Evolutionary conservation across 257 asterid species (phyloP).

Genomic region (Salvia splendens): DNA sequence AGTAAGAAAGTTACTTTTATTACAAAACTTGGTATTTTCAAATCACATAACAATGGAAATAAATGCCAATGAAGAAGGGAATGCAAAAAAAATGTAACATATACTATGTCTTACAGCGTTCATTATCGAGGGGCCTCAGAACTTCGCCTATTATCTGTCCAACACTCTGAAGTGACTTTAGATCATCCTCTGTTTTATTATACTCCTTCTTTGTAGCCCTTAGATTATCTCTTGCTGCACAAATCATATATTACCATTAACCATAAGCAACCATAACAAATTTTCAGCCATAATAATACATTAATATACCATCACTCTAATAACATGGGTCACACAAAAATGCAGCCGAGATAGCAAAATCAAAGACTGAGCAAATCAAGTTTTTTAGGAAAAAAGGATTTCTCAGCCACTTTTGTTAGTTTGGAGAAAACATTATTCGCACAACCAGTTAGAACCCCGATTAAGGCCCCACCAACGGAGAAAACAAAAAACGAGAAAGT

Average conservation of each 20-base stretch:
- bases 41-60: conserved; percentile 2
- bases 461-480: background rate
- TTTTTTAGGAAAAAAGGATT: background rate
- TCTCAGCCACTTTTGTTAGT: background rate
- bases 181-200: conserved; percentile 89
- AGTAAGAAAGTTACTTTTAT: background rate
- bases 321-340: background rate
- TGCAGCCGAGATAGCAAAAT: conserved; percentile 9
- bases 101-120: conserved; percentile 62
- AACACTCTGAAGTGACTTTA: conserved; percentile 97
- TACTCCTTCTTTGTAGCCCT: conserved; percentile 74
- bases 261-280: conserved; percentile 42
- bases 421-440: background rate
- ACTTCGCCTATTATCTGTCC: conserved; percentile 98
- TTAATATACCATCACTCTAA: conserved; percentile 3
- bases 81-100: conserved; percentile 12
- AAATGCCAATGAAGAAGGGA: conserved; percentile 36
- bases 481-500: background rate
- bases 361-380: background rate
- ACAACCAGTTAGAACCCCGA: background rate
- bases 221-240: conserved; percentile 65
- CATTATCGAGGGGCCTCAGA: conserved; percentile 88
- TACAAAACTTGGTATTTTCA: background rate
- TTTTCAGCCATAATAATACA: conserved; percentile 50
- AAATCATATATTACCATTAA: conserved; percentile 16